A percentile compares a stretch with the other conserved stretches of the same genome.
Evolutionary conservation across 345 rosid species (phyloP).

Genomic region (Pistacia integerrima): DNA sequence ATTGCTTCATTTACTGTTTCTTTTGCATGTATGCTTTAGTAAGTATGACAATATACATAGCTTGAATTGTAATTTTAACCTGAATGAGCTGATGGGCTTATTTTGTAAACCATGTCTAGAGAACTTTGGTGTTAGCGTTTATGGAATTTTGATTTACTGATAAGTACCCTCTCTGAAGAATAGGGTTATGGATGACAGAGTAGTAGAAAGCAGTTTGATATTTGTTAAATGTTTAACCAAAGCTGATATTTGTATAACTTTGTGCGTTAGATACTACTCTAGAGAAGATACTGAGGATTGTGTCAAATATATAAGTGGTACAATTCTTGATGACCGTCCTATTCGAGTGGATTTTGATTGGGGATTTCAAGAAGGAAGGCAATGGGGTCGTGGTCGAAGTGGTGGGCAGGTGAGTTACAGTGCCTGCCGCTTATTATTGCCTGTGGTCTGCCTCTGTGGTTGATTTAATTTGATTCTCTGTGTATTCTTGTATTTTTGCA

Average conservation of each 20-base stretch:
- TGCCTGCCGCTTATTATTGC: slow-evolving; percentile 10
- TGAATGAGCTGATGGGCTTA: too few relatives aligned
- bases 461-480: slow-evolving; percentile 10
- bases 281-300: slow-evolving; percentile 99
- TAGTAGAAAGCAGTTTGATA: neutral
- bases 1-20: neutral
- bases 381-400: slow-evolving; percentile 99
- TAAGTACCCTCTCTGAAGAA: too few relatives aligned
- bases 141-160: neutral
- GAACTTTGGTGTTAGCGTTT: neutral
- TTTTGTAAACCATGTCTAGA: neutral
- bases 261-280: slow-evolving; percentile 68
- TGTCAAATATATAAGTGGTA: slow-evolving; percentile 89
- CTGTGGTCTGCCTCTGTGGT: neutral
- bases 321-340: slow-evolving; percentile 96
- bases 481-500: slow-evolving; percentile 28
- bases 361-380: slow-evolving; percentile 99
- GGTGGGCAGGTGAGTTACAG: slow-evolving; percentile 80
- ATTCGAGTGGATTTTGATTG: slow-evolving; percentile 98
- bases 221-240: neutral
- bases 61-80: neutral
- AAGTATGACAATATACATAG: neutral
- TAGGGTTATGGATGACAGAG: neutral
- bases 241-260: slow-evolving; percentile 5
- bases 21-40: neutral